Conservation (phyloP, 1,284 basidiomycete genomes). For the Ustilago xerochloae region DNA sequence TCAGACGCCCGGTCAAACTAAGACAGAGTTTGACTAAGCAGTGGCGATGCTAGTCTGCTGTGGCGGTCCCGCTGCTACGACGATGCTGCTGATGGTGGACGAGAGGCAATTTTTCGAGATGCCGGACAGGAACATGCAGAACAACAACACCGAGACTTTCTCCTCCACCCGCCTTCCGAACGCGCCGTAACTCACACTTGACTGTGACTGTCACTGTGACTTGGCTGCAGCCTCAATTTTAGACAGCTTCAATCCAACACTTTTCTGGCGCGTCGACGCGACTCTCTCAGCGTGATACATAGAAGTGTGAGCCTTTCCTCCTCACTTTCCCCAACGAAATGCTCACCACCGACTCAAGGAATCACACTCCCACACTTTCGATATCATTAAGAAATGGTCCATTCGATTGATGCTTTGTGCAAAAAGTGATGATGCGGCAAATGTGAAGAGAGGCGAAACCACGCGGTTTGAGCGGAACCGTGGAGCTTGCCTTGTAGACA, state of each 20-base stretch:
- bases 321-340: neutral
- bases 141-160: constrained; percentile 1
- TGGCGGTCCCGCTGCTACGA: too few species aligned
- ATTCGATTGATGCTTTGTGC: constrained; percentile 51
- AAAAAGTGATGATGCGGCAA: constrained; percentile 31
- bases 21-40: too few species aligned
- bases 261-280: constrained; percentile 38
- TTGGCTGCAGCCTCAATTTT: neutral
- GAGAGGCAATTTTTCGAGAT: neutral
- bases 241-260: constrained; percentile 13
- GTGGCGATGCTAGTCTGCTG: neutral
- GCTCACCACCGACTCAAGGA: neutral
- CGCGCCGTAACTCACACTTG: neutral
- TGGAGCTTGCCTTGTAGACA: neutral
- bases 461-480: neutral
- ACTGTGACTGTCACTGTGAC: constrained; percentile 1
- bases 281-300: constrained; percentile 14
- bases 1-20: too few species aligned
- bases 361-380: neutral
- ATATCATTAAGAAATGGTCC: constrained; percentile 22
- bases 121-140: neutral
- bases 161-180: constrained; percentile 1
- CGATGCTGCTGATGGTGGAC: neutral
- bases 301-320: too few species aligned
- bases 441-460: constrained; percentile 11